Evolutionary conservation across 148 eudicot genomes (phyloP), one percentile per base, ranked within the genome.

Genomic region (Vaccinium corymbosum): DNA sequence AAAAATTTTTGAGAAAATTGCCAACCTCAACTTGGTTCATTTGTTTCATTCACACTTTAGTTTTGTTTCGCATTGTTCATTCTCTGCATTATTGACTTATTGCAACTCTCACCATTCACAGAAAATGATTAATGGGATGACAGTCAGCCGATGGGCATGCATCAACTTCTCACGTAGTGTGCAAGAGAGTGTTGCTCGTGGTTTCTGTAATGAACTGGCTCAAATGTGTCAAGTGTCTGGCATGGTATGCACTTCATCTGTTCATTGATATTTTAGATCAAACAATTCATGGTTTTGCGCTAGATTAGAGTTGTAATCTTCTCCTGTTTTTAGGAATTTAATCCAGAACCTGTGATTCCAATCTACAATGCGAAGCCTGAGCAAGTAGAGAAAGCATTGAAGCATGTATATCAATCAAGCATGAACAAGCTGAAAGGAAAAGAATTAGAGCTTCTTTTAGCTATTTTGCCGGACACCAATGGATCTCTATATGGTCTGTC

Each of bases 171-270:
- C 95, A n/a, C 80, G 95, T 27, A 86, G 88, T 46, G 93, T 93
- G 74, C 95, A 91, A 87, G 95, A 91, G 78, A 91, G 86, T 68
- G 92, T 90, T 85, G 94, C 95, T 83, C 94, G 93, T 76, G 94
- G 93, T 16, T 93, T 93, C 85, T 93, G 95, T 85, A 89, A 80
- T 73, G 92, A 93, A 79, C 86, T 93, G 55, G 93, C 89, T 71
- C 95, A 89, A 75, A 91, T 93, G 95, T 93, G 95, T 83, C 94
- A 91, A 93, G 92, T 91, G 52, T 93, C 95, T 75, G 95, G 95
- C 88, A 93, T 93, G 95, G 95, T 93, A 85, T 32, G 5, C 89
- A 83, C 46, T 13, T 15, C 32, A 55, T 62, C 42, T 68, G 11
- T 48, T 71, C 27, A 22, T 8, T 57, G 48, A 59, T 22, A 81